These are phyloP conservation scores for Ceratocystis destructans DNA, from an alignment of 2,329 filamentous ascomycete species.

Conservation along the genomic window DNA sequence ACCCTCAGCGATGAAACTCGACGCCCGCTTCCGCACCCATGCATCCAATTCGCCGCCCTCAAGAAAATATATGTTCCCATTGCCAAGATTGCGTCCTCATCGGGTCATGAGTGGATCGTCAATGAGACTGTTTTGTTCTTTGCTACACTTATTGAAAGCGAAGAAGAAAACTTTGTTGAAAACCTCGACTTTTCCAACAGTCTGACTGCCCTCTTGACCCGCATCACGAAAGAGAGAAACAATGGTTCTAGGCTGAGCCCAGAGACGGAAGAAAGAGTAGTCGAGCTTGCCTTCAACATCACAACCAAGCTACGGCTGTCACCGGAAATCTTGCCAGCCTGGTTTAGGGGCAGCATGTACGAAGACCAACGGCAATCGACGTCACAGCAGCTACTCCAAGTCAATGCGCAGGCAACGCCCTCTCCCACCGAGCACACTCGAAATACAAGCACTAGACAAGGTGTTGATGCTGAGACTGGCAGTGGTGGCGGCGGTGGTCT, in stretches of 20 bases:
- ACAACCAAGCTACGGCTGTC: constrained; percentile 90
- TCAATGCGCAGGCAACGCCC: not conserved
- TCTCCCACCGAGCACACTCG: constrained; percentile 20
- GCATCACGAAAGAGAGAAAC: constrained; percentile 49
- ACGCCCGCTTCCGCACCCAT: constrained; percentile 77
- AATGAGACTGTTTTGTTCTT: constrained; percentile 76
- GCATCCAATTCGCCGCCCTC: constrained; percentile 71
- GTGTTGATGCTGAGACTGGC: constrained; percentile 6
- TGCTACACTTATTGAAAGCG: constrained; percentile 83
- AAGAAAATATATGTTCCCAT: constrained; percentile 84
- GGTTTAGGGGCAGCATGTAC: constrained; percentile 58
- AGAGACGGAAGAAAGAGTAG: constrained; percentile 75
- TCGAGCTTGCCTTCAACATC: constrained; percentile 90
- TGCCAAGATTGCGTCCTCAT: constrained; percentile 74
- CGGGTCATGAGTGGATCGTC: constrained; percentile 74
- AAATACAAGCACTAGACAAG: constrained; percentile 5
- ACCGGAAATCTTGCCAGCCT: constrained; percentile 72
- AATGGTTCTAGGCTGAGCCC: constrained; percentile 60
- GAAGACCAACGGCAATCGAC: constrained; percentile 13
- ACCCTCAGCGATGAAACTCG: constrained; percentile 83
- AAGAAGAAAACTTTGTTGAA: constrained; percentile 88
- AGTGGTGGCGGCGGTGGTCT: constrained; percentile 43
- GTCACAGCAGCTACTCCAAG: constrained; percentile 18
- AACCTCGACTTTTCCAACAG: constrained; percentile 74
- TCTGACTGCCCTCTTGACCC: constrained; percentile 71